Evolutionary conservation across 352 stramenopile genomes (phyloP).

Genomic region (Globisporangium alternatum): DNA sequence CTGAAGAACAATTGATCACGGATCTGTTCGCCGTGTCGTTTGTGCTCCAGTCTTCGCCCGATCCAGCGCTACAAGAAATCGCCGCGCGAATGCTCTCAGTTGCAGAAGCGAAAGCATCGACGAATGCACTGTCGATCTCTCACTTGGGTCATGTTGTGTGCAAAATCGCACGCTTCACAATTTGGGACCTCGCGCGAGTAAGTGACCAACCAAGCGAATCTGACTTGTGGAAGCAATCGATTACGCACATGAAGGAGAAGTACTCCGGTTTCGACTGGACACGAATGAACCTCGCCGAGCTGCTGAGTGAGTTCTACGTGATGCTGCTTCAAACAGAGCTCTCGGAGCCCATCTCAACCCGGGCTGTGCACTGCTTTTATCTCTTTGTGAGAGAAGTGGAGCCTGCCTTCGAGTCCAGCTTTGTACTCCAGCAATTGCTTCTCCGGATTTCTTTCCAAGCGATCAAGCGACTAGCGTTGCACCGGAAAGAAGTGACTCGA

Average conservation of each 20-base stretch:
- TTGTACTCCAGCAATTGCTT: constrained; percentile 62
- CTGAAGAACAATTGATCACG: constrained; percentile 59
- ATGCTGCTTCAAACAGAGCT: constrained; percentile 40
- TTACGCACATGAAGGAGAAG: constrained; percentile 63
- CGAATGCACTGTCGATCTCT: constrained; percentile 38
- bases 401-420: constrained; percentile 28
- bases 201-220: constrained; percentile 25
- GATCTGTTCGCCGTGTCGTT: constrained; percentile 76
- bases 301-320: constrained; percentile 61
- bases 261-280: constrained; percentile 65
- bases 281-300: constrained; percentile 54
- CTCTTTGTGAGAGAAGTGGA: constrained; percentile 55
- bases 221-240: constrained; percentile 41
- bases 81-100: constrained; percentile 41
- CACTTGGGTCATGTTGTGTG: constrained; percentile 59
- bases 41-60: constrained; percentile 30
- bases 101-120: constrained; percentile 44
- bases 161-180: constrained; percentile 66
- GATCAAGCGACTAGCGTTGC: constrained; percentile 41
- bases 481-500: constrained; percentile 27
- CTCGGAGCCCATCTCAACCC: constrained; percentile 43
- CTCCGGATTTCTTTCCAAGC: constrained; percentile 72
- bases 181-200: constrained; percentile 47
- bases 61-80: constrained; percentile 27
- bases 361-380: constrained; percentile 61